Base-by-base conservation (phyloP, 2,329 filamentous ascomycete genomes). In the Botrytis fabae region DNA sequence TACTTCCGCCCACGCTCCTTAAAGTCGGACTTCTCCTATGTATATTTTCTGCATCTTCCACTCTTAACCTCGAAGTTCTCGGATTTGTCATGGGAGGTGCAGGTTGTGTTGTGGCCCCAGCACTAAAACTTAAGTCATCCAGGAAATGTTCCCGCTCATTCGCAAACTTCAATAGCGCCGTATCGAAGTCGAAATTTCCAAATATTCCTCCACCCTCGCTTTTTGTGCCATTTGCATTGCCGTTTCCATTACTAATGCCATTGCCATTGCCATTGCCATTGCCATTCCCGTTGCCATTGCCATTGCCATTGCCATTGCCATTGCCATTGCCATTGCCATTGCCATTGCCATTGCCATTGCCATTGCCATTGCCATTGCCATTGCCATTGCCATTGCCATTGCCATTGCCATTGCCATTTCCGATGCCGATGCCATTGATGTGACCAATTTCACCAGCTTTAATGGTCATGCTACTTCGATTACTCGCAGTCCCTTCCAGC, bases 141-240 rank as follows among this genome's bases (percentile, higher is more conserved):
- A 98, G 85, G 79, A 99, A 99, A 74, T 91, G 92, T 79, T 99
- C 96, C 76, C 96, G 88, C 84, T 98, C 95, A n/a, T 91, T 92
- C 63, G 96, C 94, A 82, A 99, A 99, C 83, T 98, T 98, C 79
- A 94, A 85, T 77, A 99, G 86, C 40, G 96, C 95, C 80, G 93
- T 91, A 81, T 98, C 96, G 79, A 99, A 99, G 82, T 98, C 96
- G 79, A 93, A 94, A 80, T 97, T 94, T 73, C 83, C 84, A 75
- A 87, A 82, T 28, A 76, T 75, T 61, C 75, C 62, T 38, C 76
- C 77, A 32, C 75, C 77, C 35, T 74, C 75, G 51, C 74, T 69
- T 48, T 75, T 77, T 22, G 35, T 46, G 16, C 44, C 28, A 44
- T 40, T 51, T 22, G 25, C 25, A n/a, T 16, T 54, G 25, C 48